A percentile compares a stretch with the other conserved stretches of the same genome.
phyloP scores from a whole-genome alignment of 257 asterid genomes.

The Solanum sitiens region DNA sequence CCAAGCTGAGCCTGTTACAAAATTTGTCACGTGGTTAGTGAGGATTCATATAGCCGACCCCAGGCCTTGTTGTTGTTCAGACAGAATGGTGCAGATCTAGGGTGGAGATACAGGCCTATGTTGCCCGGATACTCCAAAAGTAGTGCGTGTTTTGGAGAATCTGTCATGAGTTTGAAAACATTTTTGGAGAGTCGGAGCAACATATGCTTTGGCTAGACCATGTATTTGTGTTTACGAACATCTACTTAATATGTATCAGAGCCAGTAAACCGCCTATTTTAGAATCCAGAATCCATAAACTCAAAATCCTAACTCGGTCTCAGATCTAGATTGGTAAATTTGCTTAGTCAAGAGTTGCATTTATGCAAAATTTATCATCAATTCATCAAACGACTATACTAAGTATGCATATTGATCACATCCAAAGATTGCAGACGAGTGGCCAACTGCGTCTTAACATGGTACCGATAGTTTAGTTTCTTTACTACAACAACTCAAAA shows the following conservation, averaged over 20 bases:
- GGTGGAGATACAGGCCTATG: neutral
- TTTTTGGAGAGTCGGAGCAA: neutral
- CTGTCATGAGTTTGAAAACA: neutral
- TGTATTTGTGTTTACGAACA: neutral
- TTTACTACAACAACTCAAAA: neutral
- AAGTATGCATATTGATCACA: neutral
- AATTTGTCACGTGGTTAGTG: neutral
- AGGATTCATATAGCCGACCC: neutral
- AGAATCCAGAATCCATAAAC: neutral
- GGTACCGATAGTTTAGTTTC: neutral
- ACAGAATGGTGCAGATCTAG: neutral
- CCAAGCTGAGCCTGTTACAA: constrained; percentile 18
- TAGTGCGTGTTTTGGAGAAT: neutral
- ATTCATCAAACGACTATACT: neutral
- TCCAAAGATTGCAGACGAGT: neutral
- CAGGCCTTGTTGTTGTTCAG: neutral
- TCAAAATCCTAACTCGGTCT: neutral
- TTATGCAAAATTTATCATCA: neutral
- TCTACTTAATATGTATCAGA: neutral
- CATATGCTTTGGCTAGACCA: neutral
- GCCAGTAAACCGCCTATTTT: neutral
- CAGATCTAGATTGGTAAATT: neutral
- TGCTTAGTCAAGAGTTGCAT: neutral
- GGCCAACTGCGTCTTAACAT: neutral
- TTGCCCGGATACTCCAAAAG: neutral